Evolutionary conservation across 441 rosid genomes (phyloP), one percentile per base, ranked within the genome.

Genomic region (Adansonia gregorii): DNA sequence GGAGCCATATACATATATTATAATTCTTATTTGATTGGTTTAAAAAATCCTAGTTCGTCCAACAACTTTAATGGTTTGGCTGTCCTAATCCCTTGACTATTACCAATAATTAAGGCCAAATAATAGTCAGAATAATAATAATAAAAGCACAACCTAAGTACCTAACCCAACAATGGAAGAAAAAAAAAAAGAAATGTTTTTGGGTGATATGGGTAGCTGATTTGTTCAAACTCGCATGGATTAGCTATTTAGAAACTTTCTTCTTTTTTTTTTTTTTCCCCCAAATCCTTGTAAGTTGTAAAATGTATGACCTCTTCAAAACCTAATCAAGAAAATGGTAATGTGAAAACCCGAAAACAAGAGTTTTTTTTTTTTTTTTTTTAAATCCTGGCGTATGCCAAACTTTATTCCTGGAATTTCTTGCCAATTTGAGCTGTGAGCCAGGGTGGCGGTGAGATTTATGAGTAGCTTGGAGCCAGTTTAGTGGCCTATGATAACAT

Each of bases 21-120:
- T 27, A 27, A 1, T 27, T 27, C 35, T 27, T 27, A 10, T 14
- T 43, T n/a, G 49, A 19, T 31, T 6, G 74, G 67, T 49, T 67
- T 39, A 17, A 71, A 74, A 27, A 27, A 15, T 56, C 69, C 61
- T 0, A 72, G 78, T 74, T 73, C 39, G 78, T 74, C 82, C 87
- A 84, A 78, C 87, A 80, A 79, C 86, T 79, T 60, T 35, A 56
- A 76, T 73, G 71, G 85, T 63, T 78, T 74, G 65, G 3, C 76
- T 72, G 76, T 72, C 66, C 65, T 39, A 72, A 72, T 72, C 76
- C 76, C 51, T 39, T 55, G 76, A 56, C 65, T 56, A 19, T 0
- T 55, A 31, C 6, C 19, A 63, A 11, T 31, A 31, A 63, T 63
- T 14, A 63, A 3, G 6, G 3, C 31, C 6, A 15, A 70, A 69